A percentile compares a stretch with the other conserved stretches of the same genome.
These are phyloP conservation scores for Podospora bellae-mahoneyi DNA, from an alignment of 495 filamentous ascomycete species.

Conservation along the genomic window DNA sequence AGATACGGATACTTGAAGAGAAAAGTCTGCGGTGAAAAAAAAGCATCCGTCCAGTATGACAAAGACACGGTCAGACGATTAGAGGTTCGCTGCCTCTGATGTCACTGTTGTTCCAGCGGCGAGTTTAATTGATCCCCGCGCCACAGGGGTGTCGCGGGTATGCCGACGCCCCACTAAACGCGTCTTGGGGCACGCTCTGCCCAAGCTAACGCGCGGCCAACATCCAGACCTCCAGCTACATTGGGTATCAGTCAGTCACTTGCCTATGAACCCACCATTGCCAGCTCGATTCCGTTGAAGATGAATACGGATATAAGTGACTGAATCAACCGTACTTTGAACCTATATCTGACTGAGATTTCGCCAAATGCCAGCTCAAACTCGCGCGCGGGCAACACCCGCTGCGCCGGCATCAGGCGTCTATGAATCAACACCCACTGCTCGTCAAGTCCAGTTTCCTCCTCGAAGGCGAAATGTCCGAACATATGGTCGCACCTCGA, in stretches of 20 bases:
- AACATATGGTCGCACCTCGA: constrained; percentile 39
- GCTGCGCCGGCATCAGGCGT: constrained; percentile 30
- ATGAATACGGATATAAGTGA: neutral
- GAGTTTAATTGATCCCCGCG: neutral
- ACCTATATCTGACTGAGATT: neutral
- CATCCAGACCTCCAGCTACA: neutral
- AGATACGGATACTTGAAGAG: too few relatives aligned
- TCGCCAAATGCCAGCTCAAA: constrained; percentile 34
- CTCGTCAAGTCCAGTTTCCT: constrained; percentile 42
- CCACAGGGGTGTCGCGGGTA: neutral
- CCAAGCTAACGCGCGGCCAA: neutral
- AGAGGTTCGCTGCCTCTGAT: neutral
- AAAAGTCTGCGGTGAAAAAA: neutral
- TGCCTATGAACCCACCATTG: neutral
- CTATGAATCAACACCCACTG: constrained; percentile 39
- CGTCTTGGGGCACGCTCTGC: neutral
- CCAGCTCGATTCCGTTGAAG: neutral
- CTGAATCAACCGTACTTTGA: neutral
- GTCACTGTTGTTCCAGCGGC: neutral
- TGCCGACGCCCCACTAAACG: neutral
- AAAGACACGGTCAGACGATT: neutral
- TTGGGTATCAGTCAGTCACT: neutral
- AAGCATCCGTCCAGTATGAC: neutral
- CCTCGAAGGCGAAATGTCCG: constrained; percentile 32
- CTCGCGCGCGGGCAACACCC: constrained; percentile 22